These are phyloP conservation scores for Candida quercuum DNA, from an alignment of 805 yeast genomes.

Conservation along the genomic window DNA sequence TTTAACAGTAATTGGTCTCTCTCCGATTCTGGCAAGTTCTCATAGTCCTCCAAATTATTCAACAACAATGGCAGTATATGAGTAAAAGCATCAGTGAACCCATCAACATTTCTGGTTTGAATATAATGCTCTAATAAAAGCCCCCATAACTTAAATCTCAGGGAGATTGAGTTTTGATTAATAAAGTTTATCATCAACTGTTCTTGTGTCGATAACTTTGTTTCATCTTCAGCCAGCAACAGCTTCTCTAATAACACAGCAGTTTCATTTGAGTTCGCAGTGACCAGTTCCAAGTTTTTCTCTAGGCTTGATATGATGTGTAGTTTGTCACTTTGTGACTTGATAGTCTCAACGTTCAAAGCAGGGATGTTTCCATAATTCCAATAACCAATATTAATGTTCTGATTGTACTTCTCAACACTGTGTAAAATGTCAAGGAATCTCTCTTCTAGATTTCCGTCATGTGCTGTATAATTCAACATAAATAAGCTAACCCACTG, in stretches of 20 bases:
- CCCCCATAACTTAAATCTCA: conserved; percentile 72
- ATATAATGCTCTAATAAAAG: conserved; percentile 56
- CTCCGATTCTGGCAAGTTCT: conserved; percentile 21
- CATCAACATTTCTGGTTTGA: conserved; percentile 22
- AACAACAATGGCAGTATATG: conserved; percentile 42
- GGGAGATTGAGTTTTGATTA: conserved; percentile 53
- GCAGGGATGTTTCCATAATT: conserved; percentile 59
- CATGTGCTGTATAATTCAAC: conserved; percentile 13
- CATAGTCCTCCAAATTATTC: conserved; percentile 28
- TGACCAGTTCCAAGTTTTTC: conserved; percentile 18
- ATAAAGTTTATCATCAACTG: conserved; percentile 59
- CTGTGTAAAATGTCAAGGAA: conserved; percentile 20
- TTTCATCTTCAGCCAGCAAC: conserved; percentile 25
- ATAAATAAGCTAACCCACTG: conserved; percentile 34
- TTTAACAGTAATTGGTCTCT: conserved; percentile 41
- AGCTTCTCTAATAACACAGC: conserved; percentile 40
- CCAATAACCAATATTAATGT: conserved; percentile 36
- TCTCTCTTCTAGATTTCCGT: conserved; percentile 24
- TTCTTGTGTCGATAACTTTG: conserved; percentile 27
- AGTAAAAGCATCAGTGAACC: conserved; percentile 46
- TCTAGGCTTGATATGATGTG: conserved; percentile 66
- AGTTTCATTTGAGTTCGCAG: conserved; percentile 22
- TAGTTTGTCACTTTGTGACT: conserved; percentile 62
- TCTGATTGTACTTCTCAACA: conserved; percentile 8
- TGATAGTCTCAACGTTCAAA: conserved; percentile 44